phyloP scores from a whole-genome alignment of 371 early-diverging fungal genomes.

The Lichtheimia ramosa region DNA sequence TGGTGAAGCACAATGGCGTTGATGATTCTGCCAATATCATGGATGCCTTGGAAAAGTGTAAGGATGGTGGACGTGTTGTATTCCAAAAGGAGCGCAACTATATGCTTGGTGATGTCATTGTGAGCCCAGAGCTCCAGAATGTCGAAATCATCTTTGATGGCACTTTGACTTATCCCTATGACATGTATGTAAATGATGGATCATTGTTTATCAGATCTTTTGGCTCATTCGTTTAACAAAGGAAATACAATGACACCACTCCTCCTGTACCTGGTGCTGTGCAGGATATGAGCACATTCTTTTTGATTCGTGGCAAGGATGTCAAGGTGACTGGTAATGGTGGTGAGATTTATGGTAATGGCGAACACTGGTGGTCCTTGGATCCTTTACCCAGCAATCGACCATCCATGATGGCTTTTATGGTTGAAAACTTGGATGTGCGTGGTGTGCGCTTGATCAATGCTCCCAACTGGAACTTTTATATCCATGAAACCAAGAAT shows the following conservation, averaged over 20 bases:
- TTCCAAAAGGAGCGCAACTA: constrained; percentile 9
- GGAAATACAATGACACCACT: constrained; percentile 11
- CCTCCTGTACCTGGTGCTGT: constrained; percentile 12
- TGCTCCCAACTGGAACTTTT: constrained; percentile 23
- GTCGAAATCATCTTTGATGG: constrained; percentile 16
- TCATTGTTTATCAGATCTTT: too few relatives aligned
- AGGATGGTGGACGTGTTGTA: constrained; percentile 17
- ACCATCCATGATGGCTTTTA: constrained; percentile 20
- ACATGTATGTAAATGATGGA: constrained; percentile 5
- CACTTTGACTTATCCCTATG: constrained; percentile 9
- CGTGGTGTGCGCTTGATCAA: constrained; percentile 10
- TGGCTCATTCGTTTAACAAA: background rate
- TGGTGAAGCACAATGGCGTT: constrained; percentile 12
- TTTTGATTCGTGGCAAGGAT: constrained; percentile 14
- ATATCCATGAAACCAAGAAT: constrained; percentile 14
- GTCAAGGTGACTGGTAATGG: constrained; percentile 18
- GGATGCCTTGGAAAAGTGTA: constrained; percentile 18
- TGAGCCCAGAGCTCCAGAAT: constrained; percentile 10
- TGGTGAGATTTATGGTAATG: constrained; percentile 16
- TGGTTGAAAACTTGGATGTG: constrained; percentile 14
- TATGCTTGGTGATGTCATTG: constrained; percentile 12
- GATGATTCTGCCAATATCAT: constrained; percentile 17
- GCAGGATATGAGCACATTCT: constrained; percentile 18
- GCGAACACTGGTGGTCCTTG: constrained; percentile 17
- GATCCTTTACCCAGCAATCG: constrained; percentile 17